A percentile compares a stretch with the other conserved stretches of the same genome.
phyloP scores from a whole-genome alignment of 1,284 basidiomycete genomes.

The Ceratobasidium sp. region DNA sequence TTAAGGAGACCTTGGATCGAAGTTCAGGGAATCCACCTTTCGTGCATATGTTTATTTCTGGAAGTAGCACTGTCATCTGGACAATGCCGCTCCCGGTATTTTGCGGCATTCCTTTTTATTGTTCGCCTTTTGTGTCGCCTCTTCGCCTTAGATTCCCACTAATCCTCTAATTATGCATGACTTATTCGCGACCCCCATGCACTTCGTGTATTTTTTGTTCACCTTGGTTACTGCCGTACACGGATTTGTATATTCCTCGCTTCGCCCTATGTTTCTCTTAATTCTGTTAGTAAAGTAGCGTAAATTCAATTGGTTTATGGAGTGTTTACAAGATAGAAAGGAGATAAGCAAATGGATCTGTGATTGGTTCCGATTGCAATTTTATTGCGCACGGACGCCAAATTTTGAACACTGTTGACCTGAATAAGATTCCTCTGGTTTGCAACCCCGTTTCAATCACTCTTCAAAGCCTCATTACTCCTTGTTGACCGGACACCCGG shows the following conservation, averaged over 20 bases:
- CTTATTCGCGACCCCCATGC: slow-evolving; percentile 31
- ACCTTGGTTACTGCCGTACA: neutral
- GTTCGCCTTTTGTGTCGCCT: slow-evolving; percentile 10
- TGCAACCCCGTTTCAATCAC: slow-evolving; percentile 9
- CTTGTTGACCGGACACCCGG: slow-evolving; percentile 7
- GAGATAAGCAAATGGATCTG: slow-evolving; percentile 13
- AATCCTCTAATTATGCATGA: slow-evolving; percentile 31
- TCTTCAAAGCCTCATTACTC: slow-evolving; percentile 8
- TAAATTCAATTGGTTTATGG: slow-evolving; percentile 28
- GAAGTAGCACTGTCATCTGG: neutral
- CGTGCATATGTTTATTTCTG: slow-evolving; percentile 22
- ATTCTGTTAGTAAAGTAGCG: slow-evolving; percentile 37
- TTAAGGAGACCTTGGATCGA: slow-evolving; percentile 8
- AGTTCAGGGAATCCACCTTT: slow-evolving; percentile 20
- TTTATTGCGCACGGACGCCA: slow-evolving; percentile 34
- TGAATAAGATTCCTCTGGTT: slow-evolving; percentile 38
- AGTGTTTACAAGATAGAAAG: slow-evolving; percentile 11
- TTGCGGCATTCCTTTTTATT: slow-evolving; percentile 12
- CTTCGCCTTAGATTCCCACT: neutral
- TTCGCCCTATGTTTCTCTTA: slow-evolving; percentile 36
- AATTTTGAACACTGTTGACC: slow-evolving; percentile 18
- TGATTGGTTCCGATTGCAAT: slow-evolving; percentile 40
- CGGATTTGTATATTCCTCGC: slow-evolving; percentile 31
- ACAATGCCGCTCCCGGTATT: slow-evolving; percentile 12
- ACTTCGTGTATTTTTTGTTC: slow-evolving; percentile 35